A percentile compares a stretch with the other conserved stretches of the same genome.
phyloP scores from a whole-genome alignment of 805 yeast species.

The Starmerella potacharoeniae region DNA sequence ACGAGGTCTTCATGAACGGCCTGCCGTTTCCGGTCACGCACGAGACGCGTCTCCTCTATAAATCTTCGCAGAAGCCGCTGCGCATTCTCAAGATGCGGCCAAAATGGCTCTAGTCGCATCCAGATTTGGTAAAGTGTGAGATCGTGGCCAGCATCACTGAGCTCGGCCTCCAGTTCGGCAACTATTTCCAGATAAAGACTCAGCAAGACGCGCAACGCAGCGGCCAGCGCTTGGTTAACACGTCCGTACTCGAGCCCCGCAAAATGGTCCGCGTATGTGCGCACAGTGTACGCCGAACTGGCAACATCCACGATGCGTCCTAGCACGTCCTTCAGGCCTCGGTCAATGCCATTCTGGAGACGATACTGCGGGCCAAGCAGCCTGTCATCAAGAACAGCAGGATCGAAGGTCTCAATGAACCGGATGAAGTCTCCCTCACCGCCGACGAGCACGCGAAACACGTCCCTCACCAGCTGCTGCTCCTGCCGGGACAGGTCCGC shows the following conservation, averaged over 20 bases:
- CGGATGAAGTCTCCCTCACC: slow-evolving; percentile 67
- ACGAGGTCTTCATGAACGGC: slow-evolving; percentile 1
- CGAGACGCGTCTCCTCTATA: slow-evolving; percentile 8
- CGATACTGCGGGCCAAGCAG: slow-evolving; percentile 65
- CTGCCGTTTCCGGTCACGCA: slow-evolving; percentile 9
- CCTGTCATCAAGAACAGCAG: slow-evolving; percentile 32
- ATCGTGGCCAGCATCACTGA: slow-evolving; percentile 31
- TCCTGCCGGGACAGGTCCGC: slow-evolving; percentile 50
- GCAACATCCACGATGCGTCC: slow-evolving; percentile 52
- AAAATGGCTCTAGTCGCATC: slow-evolving; percentile 8
- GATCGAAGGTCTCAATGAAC: slow-evolving; percentile 51
- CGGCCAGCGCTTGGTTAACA: slow-evolving; percentile 62
- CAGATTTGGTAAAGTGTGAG: slow-evolving; percentile 22
- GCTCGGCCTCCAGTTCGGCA: slow-evolving; percentile 27
- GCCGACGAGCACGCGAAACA: slow-evolving; percentile 49
- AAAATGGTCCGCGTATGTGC: slow-evolving; percentile 50
- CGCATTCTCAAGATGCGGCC: slow-evolving; percentile 24
- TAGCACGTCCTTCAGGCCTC: slow-evolving; percentile 59
- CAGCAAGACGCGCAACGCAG: slow-evolving; percentile 38
- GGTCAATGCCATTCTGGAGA: slow-evolving; percentile 60
- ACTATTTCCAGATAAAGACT: slow-evolving; percentile 28
- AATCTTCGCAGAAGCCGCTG: slow-evolving; percentile 2
- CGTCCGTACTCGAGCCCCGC: slow-evolving; percentile 49
- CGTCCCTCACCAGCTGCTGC: slow-evolving; percentile 57
- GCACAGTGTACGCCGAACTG: slow-evolving; percentile 47